Evolutionary conservation across 495 filamentous ascomycete species (phyloP).

Genomic region (Evernia prunastri): DNA sequence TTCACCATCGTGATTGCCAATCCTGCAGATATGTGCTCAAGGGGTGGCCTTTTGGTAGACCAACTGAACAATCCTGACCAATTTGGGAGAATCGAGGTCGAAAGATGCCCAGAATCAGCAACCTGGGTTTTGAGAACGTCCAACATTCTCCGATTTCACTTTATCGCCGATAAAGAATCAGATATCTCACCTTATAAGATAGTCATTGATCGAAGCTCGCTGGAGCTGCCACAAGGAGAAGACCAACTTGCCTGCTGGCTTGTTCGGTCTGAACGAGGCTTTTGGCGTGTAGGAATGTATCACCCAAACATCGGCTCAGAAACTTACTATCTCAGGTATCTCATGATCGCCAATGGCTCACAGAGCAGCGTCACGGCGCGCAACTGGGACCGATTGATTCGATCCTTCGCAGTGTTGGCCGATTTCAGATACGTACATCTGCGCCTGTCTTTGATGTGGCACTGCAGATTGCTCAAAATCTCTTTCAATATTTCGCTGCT

Average conservation of each 20-base stretch:
- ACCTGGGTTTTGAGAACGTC: slow-evolving; percentile 35
- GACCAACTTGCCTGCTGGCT: slow-evolving; percentile 21
- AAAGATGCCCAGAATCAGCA: slow-evolving; percentile 14
- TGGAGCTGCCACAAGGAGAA: slow-evolving; percentile 6
- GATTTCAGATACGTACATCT: slow-evolving; percentile 40
- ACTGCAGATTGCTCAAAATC: slow-evolving; percentile 52
- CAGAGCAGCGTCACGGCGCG: slow-evolving; percentile 9
- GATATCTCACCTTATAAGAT: background rate
- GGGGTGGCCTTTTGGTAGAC: slow-evolving; percentile 44
- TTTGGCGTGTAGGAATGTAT: slow-evolving; percentile 25
- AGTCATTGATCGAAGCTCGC: slow-evolving; percentile 16
- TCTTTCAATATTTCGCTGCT: slow-evolving; percentile 53
- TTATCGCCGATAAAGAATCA: slow-evolving; percentile 17
- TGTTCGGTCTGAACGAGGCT: slow-evolving; percentile 19
- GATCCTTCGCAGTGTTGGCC: slow-evolving; percentile 41
- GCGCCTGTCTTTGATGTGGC: slow-evolving; percentile 33
- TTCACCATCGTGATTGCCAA: slow-evolving; percentile 46
- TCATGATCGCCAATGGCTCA: background rate
- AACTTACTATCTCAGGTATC: slow-evolving; percentile 12
- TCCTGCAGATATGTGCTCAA: slow-evolving; percentile 45
- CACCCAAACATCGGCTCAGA: background rate
- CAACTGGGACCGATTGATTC: slow-evolving; percentile 48
- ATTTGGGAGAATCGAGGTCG: slow-evolving; percentile 36
- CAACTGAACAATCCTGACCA: slow-evolving; percentile 43
- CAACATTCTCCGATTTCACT: slow-evolving; percentile 39